Conservation (phyloP, 495 filamentous ascomycete species). For the Penicillium arizonense region DNA sequence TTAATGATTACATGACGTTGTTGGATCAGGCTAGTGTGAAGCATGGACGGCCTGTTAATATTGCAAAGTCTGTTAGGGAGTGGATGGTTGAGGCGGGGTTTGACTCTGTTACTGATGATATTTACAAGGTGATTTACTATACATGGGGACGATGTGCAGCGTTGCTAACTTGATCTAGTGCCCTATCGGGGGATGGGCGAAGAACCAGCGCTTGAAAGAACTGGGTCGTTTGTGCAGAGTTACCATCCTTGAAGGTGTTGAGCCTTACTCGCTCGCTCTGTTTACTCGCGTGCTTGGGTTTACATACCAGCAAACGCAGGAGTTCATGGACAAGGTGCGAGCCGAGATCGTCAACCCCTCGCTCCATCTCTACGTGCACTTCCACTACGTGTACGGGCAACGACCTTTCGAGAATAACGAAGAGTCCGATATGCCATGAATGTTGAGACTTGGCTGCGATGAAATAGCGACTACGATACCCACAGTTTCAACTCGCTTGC, state of each 20-base stretch:
- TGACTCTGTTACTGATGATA: slow-evolving; percentile 33
- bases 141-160: background rate
- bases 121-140: slow-evolving; percentile 33
- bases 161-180: slow-evolving; percentile 22
- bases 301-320: slow-evolving; percentile 33
- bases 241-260: slow-evolving; percentile 39
- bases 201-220: slow-evolving; percentile 47
- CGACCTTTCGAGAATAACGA: slow-evolving; percentile 25
- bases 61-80: slow-evolving; percentile 20
- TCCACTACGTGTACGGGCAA: slow-evolving; percentile 43
- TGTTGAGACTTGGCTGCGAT: background rate
- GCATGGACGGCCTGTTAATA: slow-evolving; percentile 41
- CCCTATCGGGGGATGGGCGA: slow-evolving; percentile 51
- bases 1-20: slow-evolving; percentile 26
- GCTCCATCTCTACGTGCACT: slow-evolving; percentile 35
- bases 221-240: slow-evolving; percentile 43
- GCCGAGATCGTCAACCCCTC: slow-evolving; percentile 28
- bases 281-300: slow-evolving; percentile 56
- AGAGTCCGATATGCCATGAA: background rate
- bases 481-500: background rate
- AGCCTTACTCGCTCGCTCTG: slow-evolving; percentile 52
- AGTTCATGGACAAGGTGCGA: slow-evolving; percentile 34
- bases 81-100: slow-evolving; percentile 36
- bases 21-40: slow-evolving; percentile 30
- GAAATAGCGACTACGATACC: slow-evolving; percentile 11